Conservation (phyloP, 257 asterid genomes). For the Scutellaria galericulata region DNA sequence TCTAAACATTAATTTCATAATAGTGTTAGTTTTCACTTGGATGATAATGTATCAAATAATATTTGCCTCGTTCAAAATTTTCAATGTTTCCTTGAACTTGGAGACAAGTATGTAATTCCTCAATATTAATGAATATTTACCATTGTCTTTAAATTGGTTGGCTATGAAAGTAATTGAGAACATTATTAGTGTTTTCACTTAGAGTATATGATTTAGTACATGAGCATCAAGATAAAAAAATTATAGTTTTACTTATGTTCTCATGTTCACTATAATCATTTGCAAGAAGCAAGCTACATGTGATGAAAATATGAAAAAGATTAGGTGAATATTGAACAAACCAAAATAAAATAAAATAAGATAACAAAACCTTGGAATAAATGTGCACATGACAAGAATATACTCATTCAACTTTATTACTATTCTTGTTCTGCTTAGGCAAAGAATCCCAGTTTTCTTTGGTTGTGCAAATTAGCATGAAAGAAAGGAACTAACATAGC, state of each 20-base stretch:
- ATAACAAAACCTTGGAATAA: neutral
- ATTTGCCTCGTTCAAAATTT: too few species aligned
- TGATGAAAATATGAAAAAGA: neutral
- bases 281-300: constrained; percentile 3
- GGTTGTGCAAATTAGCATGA: neutral
- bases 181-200: neutral
- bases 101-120: too few species aligned
- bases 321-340: neutral
- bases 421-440: neutral
- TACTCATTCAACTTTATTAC: neutral
- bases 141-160: neutral
- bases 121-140: too few species aligned
- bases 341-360: too few species aligned
- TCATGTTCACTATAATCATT: neutral
- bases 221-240: neutral
- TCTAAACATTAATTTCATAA: too few species aligned
- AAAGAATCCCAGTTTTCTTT: neutral
- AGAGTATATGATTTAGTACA: neutral
- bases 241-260: neutral
- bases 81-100: too few species aligned
- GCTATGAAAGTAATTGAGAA: neutral
- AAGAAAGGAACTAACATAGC: constrained; percentile 28
- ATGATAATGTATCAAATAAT: too few species aligned
- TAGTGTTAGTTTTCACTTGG: too few species aligned
- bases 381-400: neutral